Percentiles rank a stretch among this genome's conserved stretches.
Evolutionary conservation across 257 asterid genomes (phyloP).

Genomic region (Ilex aquifolium): DNA sequence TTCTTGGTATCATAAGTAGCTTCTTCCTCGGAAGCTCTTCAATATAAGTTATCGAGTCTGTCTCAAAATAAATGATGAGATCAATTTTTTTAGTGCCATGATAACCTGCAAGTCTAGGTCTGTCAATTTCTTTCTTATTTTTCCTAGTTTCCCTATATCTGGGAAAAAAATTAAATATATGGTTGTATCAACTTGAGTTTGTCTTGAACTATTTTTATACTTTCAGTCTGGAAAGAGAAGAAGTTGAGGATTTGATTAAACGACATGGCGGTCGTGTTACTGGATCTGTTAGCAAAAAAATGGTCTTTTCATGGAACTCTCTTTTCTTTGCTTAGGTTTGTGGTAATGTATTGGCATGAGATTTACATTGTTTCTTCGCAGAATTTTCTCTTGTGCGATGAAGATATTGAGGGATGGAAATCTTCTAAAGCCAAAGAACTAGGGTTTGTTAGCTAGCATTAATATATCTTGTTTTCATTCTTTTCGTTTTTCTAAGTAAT

Average conservation of each 20-base stretch:
- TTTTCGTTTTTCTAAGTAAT: constrained; percentile 9
- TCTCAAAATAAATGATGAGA: too few relatives aligned
- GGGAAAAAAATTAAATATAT: too few relatives aligned
- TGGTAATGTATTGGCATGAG: constrained; percentile 10
- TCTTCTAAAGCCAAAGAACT: constrained; percentile 89
- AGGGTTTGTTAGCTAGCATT: constrained; percentile 51
- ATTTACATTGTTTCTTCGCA: too few relatives aligned
- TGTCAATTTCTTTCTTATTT: constrained; percentile 4
- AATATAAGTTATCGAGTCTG: too few relatives aligned
- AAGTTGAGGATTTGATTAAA: constrained; percentile 95
- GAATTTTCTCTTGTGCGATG: constrained; percentile 96
- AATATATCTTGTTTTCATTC: constrained; percentile 7
- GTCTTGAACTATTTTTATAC: constrained; percentile 12
- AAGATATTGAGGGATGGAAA: constrained; percentile 89
- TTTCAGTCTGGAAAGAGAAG: constrained; percentile 98
- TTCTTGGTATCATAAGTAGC: too few relatives aligned
- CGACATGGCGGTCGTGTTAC: constrained; percentile 97
- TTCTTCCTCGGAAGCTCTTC: too few relatives aligned
- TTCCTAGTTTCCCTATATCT: constrained; percentile 6
- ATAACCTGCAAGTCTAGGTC: neutral
- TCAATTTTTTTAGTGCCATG: neutral
- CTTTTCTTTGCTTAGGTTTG: too few relatives aligned
- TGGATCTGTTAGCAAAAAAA: constrained; percentile 98
- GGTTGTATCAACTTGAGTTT: constrained; percentile 10
- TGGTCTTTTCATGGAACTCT: constrained; percentile 48